A percentile compares a stretch with the other conserved stretches of the same genome.
These are phyloP conservation scores for Harrya chromipes DNA, from an alignment of 768 basidiomycete genomes.

Conservation along the genomic window DNA sequence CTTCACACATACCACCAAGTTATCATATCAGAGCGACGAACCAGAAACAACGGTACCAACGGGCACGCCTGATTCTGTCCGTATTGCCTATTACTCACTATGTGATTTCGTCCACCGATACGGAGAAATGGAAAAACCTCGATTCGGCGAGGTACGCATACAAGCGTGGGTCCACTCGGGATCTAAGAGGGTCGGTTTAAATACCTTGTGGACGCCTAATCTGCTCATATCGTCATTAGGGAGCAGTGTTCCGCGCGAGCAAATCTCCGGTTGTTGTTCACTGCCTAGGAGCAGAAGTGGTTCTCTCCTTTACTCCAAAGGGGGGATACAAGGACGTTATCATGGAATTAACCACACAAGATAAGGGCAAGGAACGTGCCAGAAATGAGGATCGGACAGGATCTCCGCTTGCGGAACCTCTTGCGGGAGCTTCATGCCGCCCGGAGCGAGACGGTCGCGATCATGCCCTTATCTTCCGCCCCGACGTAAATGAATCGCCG, in stretches of 20 bases:
- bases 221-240: conserved; percentile 16
- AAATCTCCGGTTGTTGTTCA: conserved; percentile 19
- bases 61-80: conserved; percentile 23
- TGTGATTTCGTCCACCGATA: conserved; percentile 32
- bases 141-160: conserved; percentile 35
- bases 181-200: conserved; percentile 31
- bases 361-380: conserved; percentile 15
- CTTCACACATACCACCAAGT: conserved; percentile 20
- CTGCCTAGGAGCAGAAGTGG: conserved; percentile 25
- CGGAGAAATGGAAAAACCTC: conserved; percentile 32
- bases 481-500: neutral
- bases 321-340: conserved; percentile 20
- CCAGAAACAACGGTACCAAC: conserved; percentile 19
- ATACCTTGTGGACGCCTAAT: neutral
- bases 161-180: conserved; percentile 45
- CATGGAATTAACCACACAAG: neutral
- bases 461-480: neutral
- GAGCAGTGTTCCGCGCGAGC: conserved; percentile 22
- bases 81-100: conserved; percentile 26
- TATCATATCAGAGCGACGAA: conserved; percentile 12
- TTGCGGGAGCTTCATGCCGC: neutral
- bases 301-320: conserved; percentile 23
- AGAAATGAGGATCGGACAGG: conserved; percentile 4
- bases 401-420: neutral
- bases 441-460: neutral